Conservation (phyloP, 345 rosid genomes). For the Odontarrhena argentea region DNA sequence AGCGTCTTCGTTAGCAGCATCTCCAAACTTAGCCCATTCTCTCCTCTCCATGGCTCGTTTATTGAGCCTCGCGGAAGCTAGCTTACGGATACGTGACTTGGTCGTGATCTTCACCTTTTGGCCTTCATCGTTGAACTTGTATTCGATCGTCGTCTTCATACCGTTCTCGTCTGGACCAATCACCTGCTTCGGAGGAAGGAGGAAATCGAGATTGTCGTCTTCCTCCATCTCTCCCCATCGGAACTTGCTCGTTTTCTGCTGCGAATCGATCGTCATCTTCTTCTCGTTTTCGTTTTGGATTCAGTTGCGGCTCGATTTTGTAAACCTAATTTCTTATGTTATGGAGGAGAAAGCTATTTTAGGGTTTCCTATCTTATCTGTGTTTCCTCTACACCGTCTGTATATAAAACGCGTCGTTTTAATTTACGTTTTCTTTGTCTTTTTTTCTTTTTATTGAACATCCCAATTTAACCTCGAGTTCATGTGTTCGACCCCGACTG, state of each 20-base stretch:
- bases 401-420: too few species aligned
- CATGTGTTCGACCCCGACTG: too few species aligned
- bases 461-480: too few species aligned
- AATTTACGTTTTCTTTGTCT: too few species aligned
- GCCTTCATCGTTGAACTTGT: constrained; percentile 70
- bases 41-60: constrained; percentile 64
- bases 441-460: too few species aligned
- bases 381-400: too few species aligned
- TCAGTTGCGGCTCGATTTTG: too few species aligned
- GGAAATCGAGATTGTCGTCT: constrained; percentile 65
- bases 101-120: constrained; percentile 70
- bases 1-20: constrained; percentile 67
- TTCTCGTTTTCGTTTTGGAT: background rate
- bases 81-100: constrained; percentile 59
- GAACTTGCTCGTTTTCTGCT: constrained; percentile 46
- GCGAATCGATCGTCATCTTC: constrained; percentile 36
- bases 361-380: too few species aligned
- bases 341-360: too few species aligned
- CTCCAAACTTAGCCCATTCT: constrained; percentile 74
- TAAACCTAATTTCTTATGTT: too few species aligned
- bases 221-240: constrained; percentile 84
- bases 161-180: constrained; percentile 84
- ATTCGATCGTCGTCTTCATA: constrained; percentile 66
- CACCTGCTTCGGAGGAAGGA: constrained; percentile 73
- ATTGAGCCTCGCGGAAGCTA: constrained; percentile 60